Evolutionary conservation across 495 filamentous ascomycete species (phyloP).

Genomic region (Pseudevernia furfuracea): DNA sequence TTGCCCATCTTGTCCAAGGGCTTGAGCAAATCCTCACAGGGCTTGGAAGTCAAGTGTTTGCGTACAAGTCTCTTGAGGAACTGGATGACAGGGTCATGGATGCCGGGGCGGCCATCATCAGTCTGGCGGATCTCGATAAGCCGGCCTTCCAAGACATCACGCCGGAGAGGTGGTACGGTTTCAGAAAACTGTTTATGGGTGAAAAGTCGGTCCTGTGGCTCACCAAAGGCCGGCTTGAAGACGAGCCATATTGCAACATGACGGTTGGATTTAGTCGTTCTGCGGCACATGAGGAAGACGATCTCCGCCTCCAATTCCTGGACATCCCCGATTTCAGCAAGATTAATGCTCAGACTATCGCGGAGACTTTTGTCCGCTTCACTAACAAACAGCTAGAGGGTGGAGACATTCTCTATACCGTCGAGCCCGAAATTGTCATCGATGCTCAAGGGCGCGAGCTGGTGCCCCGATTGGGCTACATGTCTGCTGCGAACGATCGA

Average conservation of each 20-base stretch:
- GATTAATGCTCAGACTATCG: constrained; percentile 4
- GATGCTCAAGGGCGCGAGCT: constrained; percentile 21
- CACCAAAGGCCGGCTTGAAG: constrained; percentile 29
- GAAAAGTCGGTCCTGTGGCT: constrained; percentile 34
- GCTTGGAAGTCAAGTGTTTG: not conserved
- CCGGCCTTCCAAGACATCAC: constrained; percentile 5
- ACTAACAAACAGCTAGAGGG: not conserved
- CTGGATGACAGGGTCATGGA: not conserved
- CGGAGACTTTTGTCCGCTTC: constrained; percentile 2
- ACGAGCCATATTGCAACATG: constrained; percentile 37
- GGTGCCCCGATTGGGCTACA: constrained; percentile 30
- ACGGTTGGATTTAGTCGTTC: constrained; percentile 35
- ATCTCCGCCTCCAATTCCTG: constrained; percentile 29
- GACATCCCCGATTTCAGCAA: constrained; percentile 25
- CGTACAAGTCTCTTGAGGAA: constrained; percentile 9
- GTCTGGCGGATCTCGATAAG: constrained; percentile 4
- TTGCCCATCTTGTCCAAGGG: constrained; percentile 1
- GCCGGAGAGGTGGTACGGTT: constrained; percentile 4
- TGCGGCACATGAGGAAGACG: constrained; percentile 24
- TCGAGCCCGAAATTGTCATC: constrained; percentile 30
- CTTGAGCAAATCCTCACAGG: not conserved
- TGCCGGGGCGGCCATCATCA: not conserved
- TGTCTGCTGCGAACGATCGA: constrained; percentile 29
- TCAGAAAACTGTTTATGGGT: not conserved
- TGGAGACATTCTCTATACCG: constrained; percentile 23